These are phyloP conservation scores for Garcia nutans DNA, from an alignment of 345 rosid genomes.

Conservation along the genomic window DNA sequence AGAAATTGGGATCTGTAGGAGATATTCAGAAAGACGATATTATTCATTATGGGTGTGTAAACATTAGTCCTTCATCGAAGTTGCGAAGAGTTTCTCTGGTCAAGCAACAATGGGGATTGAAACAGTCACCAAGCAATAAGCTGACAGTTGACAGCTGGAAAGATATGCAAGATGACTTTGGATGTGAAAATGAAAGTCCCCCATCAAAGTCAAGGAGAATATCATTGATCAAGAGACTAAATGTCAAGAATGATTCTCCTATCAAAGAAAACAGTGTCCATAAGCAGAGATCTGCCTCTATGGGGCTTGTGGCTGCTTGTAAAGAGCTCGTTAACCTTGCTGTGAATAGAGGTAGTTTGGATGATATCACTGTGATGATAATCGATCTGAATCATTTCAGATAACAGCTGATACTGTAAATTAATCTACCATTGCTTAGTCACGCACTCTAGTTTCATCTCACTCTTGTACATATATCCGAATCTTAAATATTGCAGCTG, in stretches of 20 bases:
- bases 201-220: conserved; percentile 52
- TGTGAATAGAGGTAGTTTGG: conserved; percentile 62
- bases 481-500: background rate
- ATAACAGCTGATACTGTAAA: conserved; percentile 19
- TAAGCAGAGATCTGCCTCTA: conserved; percentile 30
- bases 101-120: conserved; percentile 37
- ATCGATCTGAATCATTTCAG: conserved; percentile 57
- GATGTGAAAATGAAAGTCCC: conserved; percentile 50
- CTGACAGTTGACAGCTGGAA: conserved; percentile 22
- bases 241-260: conserved; percentile 33
- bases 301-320: conserved; percentile 51
- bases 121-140: conserved; percentile 38
- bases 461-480: background rate
- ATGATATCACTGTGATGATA: conserved; percentile 74
- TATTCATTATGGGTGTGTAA: conserved; percentile 42
- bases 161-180: conserved; percentile 39
- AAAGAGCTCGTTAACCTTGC: conserved; percentile 69
- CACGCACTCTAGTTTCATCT: background rate
- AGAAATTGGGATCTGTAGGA: conserved; percentile 23
- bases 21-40: conserved; percentile 27
- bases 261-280: conserved; percentile 39
- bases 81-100: conserved; percentile 55
- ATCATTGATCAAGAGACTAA: conserved; percentile 43
- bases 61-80: conserved; percentile 68
- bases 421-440: conserved; percentile 1